Conservation (phyloP, 768 basidiomycete species). For the Epithele typhae region DNA sequence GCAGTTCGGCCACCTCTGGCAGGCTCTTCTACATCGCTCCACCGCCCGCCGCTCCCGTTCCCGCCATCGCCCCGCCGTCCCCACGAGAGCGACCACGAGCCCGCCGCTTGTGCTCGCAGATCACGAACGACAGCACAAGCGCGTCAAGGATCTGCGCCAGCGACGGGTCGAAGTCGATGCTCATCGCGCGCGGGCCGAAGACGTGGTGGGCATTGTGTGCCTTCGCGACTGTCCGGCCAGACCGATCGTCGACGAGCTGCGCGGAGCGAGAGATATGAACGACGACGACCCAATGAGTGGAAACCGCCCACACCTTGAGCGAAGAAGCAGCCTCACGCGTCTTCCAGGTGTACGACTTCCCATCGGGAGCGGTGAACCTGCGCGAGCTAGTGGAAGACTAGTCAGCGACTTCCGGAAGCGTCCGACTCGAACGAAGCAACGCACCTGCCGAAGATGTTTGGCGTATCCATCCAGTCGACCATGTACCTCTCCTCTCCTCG, state of each 20-base stretch:
- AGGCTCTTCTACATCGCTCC: too few relatives aligned
- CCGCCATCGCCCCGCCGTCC: too few relatives aligned
- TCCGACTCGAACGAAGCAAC: neutral
- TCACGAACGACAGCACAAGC: neutral
- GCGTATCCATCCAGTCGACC: neutral
- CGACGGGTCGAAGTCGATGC: neutral
- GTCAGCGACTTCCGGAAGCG: neutral
- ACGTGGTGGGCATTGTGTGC: neutral
- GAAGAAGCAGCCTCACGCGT: neutral
- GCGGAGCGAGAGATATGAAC: neutral
- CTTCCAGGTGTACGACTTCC: slow-evolving; percentile 1
- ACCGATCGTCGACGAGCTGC: neutral
- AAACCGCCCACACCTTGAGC: neutral
- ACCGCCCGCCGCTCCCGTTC: too few relatives aligned
- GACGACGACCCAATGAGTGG: too few relatives aligned
- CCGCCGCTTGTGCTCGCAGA: neutral
- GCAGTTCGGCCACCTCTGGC: too few relatives aligned
- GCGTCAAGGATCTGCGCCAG: neutral
- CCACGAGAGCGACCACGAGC: too few relatives aligned
- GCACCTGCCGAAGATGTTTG: neutral
- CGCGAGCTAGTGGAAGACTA: neutral
- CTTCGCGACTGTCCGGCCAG: neutral
- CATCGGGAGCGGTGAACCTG: neutral
- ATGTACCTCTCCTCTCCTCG: neutral
- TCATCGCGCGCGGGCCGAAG: neutral